phyloP scores from a whole-genome alignment of 108 stramenopile genomes.

The Pseudonitzschia pungens region DNA sequence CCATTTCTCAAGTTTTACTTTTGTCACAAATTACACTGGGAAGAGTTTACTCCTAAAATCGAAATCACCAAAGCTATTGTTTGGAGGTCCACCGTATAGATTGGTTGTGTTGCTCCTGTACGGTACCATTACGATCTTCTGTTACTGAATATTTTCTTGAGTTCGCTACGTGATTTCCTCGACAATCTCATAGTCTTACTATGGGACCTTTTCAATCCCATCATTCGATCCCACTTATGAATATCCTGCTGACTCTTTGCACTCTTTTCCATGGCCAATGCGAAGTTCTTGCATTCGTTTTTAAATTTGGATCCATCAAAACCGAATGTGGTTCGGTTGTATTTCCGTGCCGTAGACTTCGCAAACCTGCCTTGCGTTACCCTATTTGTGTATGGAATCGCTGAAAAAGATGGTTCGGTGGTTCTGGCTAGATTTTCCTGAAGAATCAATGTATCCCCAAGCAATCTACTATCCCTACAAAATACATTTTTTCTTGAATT shows the following conservation, averaged over 20 bases:
- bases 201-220: slow-evolving; percentile 76
- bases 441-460: neutral
- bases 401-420: neutral
- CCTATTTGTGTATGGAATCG: neutral
- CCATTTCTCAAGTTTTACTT: too few relatives aligned
- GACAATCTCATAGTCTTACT: slow-evolving; percentile 75
- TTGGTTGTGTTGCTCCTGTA: neutral
- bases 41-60: too few relatives aligned
- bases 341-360: neutral
- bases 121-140: neutral
- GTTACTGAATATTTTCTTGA: slow-evolving; percentile 36
- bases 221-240: slow-evolving; percentile 81
- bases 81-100: too few relatives aligned
- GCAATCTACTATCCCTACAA: neutral
- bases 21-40: too few relatives aligned
- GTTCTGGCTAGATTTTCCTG: neutral
- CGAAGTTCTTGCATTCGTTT: slow-evolving; percentile 25
- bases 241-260: slow-evolving; percentile 69
- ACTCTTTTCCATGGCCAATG: slow-evolving; percentile 58
- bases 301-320: neutral
- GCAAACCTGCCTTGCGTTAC: neutral
- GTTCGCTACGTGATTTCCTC: slow-evolving; percentile 58
- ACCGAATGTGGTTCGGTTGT: slow-evolving; percentile 8
- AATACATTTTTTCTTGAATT: neutral
- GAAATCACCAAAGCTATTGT: too few relatives aligned